These are phyloP conservation scores for Ogataea dorogensis DNA, from an alignment of 805 yeast genomes.

Conservation along the genomic window DNA sequence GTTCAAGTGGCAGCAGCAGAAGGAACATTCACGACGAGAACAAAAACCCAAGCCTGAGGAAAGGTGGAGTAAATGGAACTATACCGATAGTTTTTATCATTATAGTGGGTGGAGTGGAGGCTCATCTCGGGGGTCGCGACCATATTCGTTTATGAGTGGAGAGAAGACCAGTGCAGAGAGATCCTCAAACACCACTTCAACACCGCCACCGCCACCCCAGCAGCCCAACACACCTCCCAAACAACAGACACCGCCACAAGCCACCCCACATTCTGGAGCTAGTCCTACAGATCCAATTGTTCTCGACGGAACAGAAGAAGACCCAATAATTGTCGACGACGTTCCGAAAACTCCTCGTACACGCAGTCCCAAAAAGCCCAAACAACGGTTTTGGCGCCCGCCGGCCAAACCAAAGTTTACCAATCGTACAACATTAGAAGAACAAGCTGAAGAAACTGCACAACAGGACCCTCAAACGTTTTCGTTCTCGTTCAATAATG, in stretches of 20 bases:
- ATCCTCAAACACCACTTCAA: not conserved
- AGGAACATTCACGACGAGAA: slow-evolving; percentile 14
- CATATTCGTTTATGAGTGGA: slow-evolving; percentile 28
- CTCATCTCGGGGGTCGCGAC: not conserved
- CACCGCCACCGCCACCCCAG: not conserved
- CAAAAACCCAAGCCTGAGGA: slow-evolving; percentile 11
- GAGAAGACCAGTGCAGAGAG: slow-evolving; percentile 29
- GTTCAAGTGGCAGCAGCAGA: slow-evolving; percentile 16
- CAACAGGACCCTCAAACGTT: no score
- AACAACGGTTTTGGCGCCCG: slow-evolving; percentile 11
- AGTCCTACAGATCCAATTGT: slow-evolving; percentile 27
- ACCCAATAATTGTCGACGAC: slow-evolving; percentile 30
- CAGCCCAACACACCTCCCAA: no score
- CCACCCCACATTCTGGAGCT: slow-evolving; percentile 7
- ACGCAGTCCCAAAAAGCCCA: slow-evolving; percentile 6
- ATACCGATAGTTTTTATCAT: slow-evolving; percentile 12
- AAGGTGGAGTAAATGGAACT: slow-evolving; percentile 11
- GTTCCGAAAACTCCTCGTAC: slow-evolving; percentile 6
- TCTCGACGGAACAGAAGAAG: slow-evolving; percentile 32
- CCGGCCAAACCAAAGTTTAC: slow-evolving; percentile 1
- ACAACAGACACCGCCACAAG: slow-evolving; percentile 1
- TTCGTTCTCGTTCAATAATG: no score
- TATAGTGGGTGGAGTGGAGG: slow-evolving; percentile 7
- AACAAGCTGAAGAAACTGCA: slow-evolving; percentile 2
- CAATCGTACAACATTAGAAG: slow-evolving; percentile 10